Base-by-base conservation (phyloP, 2,329 filamentous ascomycete species). In the Colletotrichum sp. region DNA sequence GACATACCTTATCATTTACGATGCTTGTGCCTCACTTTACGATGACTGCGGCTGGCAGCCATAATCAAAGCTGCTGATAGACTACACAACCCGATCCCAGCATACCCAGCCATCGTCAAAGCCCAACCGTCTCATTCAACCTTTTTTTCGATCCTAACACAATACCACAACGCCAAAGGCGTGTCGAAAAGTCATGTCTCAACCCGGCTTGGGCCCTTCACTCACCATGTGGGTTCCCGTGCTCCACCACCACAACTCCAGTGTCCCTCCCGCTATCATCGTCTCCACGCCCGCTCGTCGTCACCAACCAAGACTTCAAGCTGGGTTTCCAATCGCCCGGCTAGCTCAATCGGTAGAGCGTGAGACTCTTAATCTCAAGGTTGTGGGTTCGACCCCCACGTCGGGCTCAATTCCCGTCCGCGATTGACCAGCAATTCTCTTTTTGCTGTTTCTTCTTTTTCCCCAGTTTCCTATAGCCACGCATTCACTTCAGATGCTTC, bases 311-410 rank as follows among this genome's bases (percentile, higher is more conserved):
- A 39, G 8, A 19, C n/a, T 16, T 27, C 39, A 64, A 69, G 39
- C 67, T 74, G 71, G 62, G 62, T 66, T 22, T 66, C 39, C 63
- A 52, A 52, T 66, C 63, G 88, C 88, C 88, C 86, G 88, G 89
- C 88, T 92, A 92, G 90, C 90, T 92, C 90, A 92, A 92, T 92
- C 90, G 90, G 90, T 93, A 93, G 92, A 93, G 91, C 91, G 91
- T 93, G 89, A 92, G 92, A 93, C 92, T 93, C 92, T 90, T 90
- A 90, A 89, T 89, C 88, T 89, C 86, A 89, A 89, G 88, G 87
- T 86, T 89, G 87, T 86, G 87, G 87, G 89, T 90, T 90, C 87
- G 87, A 89, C 72, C 76, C 76, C 72, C 72, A 75, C 72, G 72
- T 75, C 72, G 72, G 72, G 72, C 72, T 75, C 72, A 75, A 71